phyloP scores from a whole-genome alignment of 495 filamentous ascomycete genomes.

The Achaetomiella virescens region DNA sequence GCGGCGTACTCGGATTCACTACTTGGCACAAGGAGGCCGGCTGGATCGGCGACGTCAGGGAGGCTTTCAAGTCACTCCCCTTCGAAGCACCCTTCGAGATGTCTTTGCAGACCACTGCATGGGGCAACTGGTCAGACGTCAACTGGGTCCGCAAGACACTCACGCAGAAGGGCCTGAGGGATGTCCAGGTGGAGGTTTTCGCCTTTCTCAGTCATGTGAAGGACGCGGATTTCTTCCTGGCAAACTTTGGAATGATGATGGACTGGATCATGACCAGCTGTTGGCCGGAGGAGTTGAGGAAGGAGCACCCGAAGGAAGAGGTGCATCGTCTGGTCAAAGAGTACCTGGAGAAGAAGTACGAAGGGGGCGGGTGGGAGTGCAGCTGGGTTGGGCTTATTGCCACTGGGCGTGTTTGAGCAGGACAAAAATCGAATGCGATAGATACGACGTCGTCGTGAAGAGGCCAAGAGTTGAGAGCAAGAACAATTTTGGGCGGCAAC shows the following conservation, averaged over 20 bases:
- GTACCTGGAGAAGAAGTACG: conserved; percentile 33
- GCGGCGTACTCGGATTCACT: conserved; percentile 34
- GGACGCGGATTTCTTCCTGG: conserved; percentile 28
- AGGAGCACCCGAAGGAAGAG: conserved; percentile 28
- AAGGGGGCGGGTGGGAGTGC: conserved; percentile 31
- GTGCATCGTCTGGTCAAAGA: conserved; percentile 27
- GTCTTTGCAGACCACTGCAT: conserved; percentile 27
- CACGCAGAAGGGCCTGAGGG: conserved; percentile 24
- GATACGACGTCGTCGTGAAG: too few species aligned
- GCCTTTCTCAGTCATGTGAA: conserved; percentile 24
- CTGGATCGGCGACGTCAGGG: conserved; percentile 28
- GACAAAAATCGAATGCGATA: too few species aligned
- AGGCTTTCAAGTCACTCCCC: conserved; percentile 30
- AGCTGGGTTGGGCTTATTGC: conserved; percentile 30
- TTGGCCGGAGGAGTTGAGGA: conserved; percentile 37
- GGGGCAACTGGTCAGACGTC: conserved; percentile 31
- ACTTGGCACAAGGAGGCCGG: conserved; percentile 30
- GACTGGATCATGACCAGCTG: conserved; percentile 30
- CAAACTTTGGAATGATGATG: conserved; percentile 30
- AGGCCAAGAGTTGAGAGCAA: background rate
- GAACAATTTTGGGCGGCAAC: conserved; percentile 6
- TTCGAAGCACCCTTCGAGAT: conserved; percentile 33
- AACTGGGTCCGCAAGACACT: conserved; percentile 33
- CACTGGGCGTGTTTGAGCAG: conserved; percentile 31
- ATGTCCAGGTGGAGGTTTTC: conserved; percentile 29